Evolutionary conservation across 495 filamentous ascomycete genomes (phyloP).

Genomic region (Ascobolus immersus): DNA sequence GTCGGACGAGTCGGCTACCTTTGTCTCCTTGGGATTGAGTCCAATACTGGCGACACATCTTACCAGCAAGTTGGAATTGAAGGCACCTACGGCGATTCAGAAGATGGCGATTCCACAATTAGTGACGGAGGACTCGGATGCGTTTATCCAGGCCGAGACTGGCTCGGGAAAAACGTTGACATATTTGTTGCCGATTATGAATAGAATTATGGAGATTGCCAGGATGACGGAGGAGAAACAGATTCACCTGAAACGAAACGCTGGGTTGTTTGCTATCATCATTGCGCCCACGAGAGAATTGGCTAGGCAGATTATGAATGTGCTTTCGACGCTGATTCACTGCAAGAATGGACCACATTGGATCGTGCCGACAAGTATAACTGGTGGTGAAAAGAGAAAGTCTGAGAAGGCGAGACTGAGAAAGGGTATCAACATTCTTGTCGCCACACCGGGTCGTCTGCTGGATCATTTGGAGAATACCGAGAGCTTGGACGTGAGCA

Average conservation of each 20-base stretch:
- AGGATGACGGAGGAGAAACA: constrained; percentile 21
- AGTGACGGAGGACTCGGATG: constrained; percentile 60
- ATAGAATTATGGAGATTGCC: constrained; percentile 50
- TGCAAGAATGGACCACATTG: constrained; percentile 43
- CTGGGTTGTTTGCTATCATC: constrained; percentile 76
- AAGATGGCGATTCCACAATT: constrained; percentile 58
- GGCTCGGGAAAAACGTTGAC: constrained; percentile 93
- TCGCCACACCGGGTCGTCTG: constrained; percentile 77
- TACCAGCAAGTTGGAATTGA: constrained; percentile 61
- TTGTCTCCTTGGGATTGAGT: constrained; percentile 58
- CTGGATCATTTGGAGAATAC: constrained; percentile 83
- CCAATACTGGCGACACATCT: constrained; percentile 54
- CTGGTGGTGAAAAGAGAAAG: constrained; percentile 91
- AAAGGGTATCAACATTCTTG: constrained; percentile 82
- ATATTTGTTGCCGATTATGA: constrained; percentile 73
- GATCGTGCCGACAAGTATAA: constrained; percentile 78
- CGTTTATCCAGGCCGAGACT: constrained; percentile 89
- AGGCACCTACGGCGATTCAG: constrained; percentile 82
- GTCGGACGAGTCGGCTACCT: constrained; percentile 55
- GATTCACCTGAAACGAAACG: constrained; percentile 40
- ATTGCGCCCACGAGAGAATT: constrained; percentile 79
- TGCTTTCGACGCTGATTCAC: constrained; percentile 55
- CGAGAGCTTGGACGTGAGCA: constrained; percentile 61
- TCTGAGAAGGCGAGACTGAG: constrained; percentile 79
- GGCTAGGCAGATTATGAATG: constrained; percentile 70